Conservation (phyloP, 176 grass and related monocot species). For the Aechmea fasciata region DNA sequence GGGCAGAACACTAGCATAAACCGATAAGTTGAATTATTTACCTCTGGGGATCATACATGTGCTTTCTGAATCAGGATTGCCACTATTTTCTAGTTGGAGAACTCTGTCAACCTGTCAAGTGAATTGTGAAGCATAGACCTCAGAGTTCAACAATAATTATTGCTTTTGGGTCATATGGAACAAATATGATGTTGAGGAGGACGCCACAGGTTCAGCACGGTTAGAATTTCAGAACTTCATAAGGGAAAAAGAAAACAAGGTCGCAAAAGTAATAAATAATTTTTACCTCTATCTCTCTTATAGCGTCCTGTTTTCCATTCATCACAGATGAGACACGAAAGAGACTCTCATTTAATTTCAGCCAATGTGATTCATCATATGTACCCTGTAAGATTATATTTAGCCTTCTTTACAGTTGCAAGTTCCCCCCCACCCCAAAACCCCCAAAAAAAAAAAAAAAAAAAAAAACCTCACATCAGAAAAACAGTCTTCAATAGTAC, state of each 20-base stretch:
- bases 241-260: not conserved
- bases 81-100: slow-evolving; percentile 47
- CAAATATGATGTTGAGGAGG: not conserved
- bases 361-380: slow-evolving; percentile 73
- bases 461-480: not conserved
- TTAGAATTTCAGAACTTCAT: not conserved
- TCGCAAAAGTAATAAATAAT: not conserved
- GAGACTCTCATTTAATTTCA: slow-evolving; percentile 63
- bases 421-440: not conserved
- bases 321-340: slow-evolving; percentile 78
- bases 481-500: not conserved
- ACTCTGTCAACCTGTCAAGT: slow-evolving; percentile 74
- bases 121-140: not conserved
- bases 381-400: slow-evolving; percentile 47
- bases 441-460: not conserved
- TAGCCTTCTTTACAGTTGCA: slow-evolving; percentile 6
- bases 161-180: not conserved
- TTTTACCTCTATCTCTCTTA: slow-evolving; percentile 78
- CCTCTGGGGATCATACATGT: slow-evolving; percentile 30
- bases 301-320: slow-evolving; percentile 90
- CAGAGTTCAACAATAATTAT: not conserved
- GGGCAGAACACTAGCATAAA: slow-evolving; percentile 8
- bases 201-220: not conserved
- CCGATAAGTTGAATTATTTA: not conserved
- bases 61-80: slow-evolving; percentile 8